Base-by-base conservation (phyloP, 2,329 filamentous ascomycete genomes). In the Clarireedia monteithiana region DNA sequence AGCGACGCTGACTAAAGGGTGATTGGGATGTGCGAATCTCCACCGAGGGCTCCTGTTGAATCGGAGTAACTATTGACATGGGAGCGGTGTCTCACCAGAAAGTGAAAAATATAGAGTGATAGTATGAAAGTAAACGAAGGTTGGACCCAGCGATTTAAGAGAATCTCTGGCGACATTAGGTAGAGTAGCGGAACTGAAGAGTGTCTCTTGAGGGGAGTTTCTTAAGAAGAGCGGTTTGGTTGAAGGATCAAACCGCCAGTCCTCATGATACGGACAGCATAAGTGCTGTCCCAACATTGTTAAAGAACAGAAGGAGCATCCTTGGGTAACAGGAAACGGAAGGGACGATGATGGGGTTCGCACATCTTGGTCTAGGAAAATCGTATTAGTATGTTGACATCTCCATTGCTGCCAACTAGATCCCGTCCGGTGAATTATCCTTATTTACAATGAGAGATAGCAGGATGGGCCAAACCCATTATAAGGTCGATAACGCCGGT, bases 1-100 rank as follows among this genome's bases (percentile, higher is more conserved):
- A 50, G 4, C 47, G 9, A 38, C 20, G 34, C 24, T 49, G 48
- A 26, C 45, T 47, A 62, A 53, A 64, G 55, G 55, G 57, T 12
- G 60, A 61, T 50, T 17, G 57, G 42, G 59, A 62, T 39, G 49
- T 23, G 20, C n/a, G 57, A 3, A 34, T 53, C 44, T 55, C 55
- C 42, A 39, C 52, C n/a, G 23, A 50, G 3, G 44, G 48, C 17
- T 20, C 49, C 6, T 58, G 49, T 5, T 40, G 59, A 45, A 48
- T 36, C 54, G 50, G 56, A 36, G 38, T 55, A 60, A 26, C 58
- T 62, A 61, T 64, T 62, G 59, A 47, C 49, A 52, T 36, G 34
- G 47, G 34, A 20, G 51, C 36, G 17, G 44, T 39, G 24, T 20
- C 50, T 44, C 44, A 26, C 39, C 14, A 57, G 48, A 44, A 58